Base-by-base conservation (phyloP, 2,329 filamentous ascomycete species). In the Claviceps spartinae region DNA sequence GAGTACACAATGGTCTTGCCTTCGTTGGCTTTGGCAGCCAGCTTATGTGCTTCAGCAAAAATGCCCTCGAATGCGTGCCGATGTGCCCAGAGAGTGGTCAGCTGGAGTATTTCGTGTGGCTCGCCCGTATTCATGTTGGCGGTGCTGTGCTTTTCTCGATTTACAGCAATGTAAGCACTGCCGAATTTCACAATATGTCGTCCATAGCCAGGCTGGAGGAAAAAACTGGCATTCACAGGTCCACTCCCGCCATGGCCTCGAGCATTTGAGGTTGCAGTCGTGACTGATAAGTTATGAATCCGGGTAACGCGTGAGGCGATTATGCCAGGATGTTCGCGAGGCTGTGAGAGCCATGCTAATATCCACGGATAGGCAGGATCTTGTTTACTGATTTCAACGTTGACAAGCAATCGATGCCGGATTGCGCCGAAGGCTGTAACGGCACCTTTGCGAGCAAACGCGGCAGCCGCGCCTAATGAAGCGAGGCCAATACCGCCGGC, bases 351-450 rank as follows among this genome's bases (percentile, higher is more conserved):
- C 90, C 93, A 98, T 57, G 90, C 84, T 9, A 98, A 76, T 43
- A 98, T 82, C 91, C 90, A 97, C 42, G 83, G 83, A 65, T 97
- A 98, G 1, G 91, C 90, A 45, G 88, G 82, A 69, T 98, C 93
- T 61, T 91, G 87, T 64, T 88, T 86, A 67, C 87, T 91, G 67
- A 98, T 95, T 69, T 98, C 93, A 61, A 98, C 82, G 62, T 96
- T 89, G 61, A 97, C 88, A 34, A 98, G 82, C 70, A 98, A 81
- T 48, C 91, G 87, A 50, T 85, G 83, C 48, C 88, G 86, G 54
- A 95, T 71, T 52, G 94, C 75, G 44, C 79, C 78, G n/a, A 84
- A 82, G 51, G 82, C 82, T 60, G 82, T 75, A 54, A 90, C 79
- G 54, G 86, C 67, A 37, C 86, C 87, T 63, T 85, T 85, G 56